Evolutionary conservation across 441 rosid genomes (phyloP).

Genomic region (Populus hybrid): DNA sequence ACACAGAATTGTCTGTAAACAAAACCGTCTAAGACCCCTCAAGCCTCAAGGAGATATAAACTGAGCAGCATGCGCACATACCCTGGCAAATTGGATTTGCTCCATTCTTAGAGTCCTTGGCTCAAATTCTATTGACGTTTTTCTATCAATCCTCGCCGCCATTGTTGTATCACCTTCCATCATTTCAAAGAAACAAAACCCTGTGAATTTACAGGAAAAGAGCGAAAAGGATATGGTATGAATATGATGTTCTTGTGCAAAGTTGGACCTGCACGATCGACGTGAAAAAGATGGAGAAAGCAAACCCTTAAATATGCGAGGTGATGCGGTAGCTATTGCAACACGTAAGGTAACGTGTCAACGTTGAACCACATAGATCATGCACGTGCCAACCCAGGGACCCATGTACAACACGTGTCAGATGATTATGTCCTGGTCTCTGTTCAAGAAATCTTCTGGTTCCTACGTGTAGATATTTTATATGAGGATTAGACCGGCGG

Average conservation of each 20-base stretch:
- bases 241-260: background rate
- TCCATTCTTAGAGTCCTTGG: constrained; percentile 42
- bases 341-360: constrained; percentile 27
- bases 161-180: constrained; percentile 18
- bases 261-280: too few species aligned
- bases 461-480: background rate
- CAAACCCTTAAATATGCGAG: background rate
- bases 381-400: constrained; percentile 2
- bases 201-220: too few species aligned
- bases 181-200: background rate
- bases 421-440: background rate
- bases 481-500: background rate
- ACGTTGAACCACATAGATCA: background rate
- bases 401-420: constrained; percentile 5
- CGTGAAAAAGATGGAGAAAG: background rate
- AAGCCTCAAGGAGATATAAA: background rate
- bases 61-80: background rate
- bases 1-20: background rate
- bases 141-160: constrained; percentile 23
- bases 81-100: constrained; percentile 50
- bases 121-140: constrained; percentile 46
- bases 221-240: too few species aligned
- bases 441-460: background rate
- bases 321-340: background rate
- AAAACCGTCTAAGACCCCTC: background rate